Percentiles rank a stretch among this genome's conserved stretches.
Evolutionary conservation across 2,329 filamentous ascomycete species (phyloP).

Genomic region (Stemphylium vesicarium): DNA sequence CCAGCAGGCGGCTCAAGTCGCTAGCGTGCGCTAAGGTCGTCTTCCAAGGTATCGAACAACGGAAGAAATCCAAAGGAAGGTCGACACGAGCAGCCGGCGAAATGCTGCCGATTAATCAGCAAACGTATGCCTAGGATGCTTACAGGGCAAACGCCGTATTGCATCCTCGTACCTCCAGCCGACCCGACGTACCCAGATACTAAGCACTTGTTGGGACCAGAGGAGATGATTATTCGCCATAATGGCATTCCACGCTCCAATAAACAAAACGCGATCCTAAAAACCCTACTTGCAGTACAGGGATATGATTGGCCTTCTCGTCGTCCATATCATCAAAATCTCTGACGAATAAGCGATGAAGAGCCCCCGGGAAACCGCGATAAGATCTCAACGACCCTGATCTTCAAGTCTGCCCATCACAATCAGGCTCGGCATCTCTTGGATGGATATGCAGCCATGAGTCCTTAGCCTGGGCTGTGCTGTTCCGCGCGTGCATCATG

Average conservation of each 20-base stretch:
- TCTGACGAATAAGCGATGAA: background rate
- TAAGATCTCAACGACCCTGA: constrained; percentile 3
- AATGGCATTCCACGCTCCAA: too few species aligned
- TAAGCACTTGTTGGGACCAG: background rate
- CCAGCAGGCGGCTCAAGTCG: background rate
- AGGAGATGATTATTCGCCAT: too few species aligned
- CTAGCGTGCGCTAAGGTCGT: background rate
- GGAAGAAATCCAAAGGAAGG: background rate
- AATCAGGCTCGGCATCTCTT: background rate
- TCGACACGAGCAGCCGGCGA: background rate
- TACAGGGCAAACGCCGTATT: background rate
- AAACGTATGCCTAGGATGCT: background rate
- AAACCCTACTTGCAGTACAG: background rate
- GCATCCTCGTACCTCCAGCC: background rate
- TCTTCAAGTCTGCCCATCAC: background rate
- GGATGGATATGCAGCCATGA: background rate
- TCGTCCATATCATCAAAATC: background rate
- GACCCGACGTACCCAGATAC: background rate
- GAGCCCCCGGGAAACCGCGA: background rate
- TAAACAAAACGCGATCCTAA: background rate
- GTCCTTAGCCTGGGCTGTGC: background rate
- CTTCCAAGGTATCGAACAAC: background rate
- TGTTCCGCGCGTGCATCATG: background rate
- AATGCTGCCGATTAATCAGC: background rate
- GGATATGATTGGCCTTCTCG: background rate